Evolutionary conservation across 805 yeast genomes (phyloP).

Genomic region (Pichia phayaonensis): DNA sequence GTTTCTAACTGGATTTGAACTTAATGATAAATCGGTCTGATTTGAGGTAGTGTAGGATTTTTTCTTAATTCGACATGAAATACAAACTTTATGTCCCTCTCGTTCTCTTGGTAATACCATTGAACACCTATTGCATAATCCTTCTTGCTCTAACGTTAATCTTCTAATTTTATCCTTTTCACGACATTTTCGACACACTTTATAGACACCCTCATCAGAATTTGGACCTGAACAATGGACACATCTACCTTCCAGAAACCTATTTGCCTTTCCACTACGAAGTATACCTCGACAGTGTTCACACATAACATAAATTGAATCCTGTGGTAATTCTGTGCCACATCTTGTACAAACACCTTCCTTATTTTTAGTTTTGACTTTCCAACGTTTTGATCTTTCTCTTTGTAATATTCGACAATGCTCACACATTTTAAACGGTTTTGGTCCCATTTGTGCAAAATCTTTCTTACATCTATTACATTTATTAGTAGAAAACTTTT

Average conservation of each 20-base stretch:
- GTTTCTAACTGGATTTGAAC: background rate
- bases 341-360: constrained; percentile 61
- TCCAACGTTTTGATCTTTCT: constrained; percentile 59
- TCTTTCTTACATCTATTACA: constrained; percentile 58
- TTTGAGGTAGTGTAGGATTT: constrained; percentile 22
- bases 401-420: constrained; percentile 61
- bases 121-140: constrained; percentile 60
- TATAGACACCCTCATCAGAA: constrained; percentile 37
- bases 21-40: background rate
- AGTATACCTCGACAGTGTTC: constrained; percentile 50
- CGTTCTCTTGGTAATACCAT: constrained; percentile 38
- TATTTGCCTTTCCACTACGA: constrained; percentile 46
- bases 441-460: constrained; percentile 41
- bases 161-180: constrained; percentile 53
- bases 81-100: constrained; percentile 51
- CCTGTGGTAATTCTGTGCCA: constrained; percentile 43
- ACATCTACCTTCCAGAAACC: constrained; percentile 59
- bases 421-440: constrained; percentile 47
- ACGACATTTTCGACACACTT: constrained; percentile 61
- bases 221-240: constrained; percentile 62
- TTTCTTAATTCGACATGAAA: constrained; percentile 45
- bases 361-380: constrained; percentile 48
- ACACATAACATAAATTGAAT: constrained; percentile 44
- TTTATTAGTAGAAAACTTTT: constrained; percentile 6
- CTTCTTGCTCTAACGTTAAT: constrained; percentile 45